Evolutionary conservation across 1,139 yeast genomes (phyloP).

Genomic region (Yamadazyma dushanensis): DNA sequence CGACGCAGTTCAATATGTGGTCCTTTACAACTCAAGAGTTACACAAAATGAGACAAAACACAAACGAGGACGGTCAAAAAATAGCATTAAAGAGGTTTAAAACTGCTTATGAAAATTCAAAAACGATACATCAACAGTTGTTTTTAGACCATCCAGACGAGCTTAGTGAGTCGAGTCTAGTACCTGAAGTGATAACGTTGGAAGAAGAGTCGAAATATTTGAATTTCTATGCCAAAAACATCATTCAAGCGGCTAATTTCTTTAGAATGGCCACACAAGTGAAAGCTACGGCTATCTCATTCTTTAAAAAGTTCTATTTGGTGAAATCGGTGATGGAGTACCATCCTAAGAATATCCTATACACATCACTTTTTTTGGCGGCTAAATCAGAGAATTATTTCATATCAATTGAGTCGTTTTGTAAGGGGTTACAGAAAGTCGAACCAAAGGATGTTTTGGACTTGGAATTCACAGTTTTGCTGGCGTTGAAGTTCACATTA

Average conservation of each 20-base stretch:
- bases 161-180: slow-evolving; percentile 27
- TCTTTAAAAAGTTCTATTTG: slow-evolving; percentile 78
- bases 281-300: slow-evolving; percentile 81
- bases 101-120: slow-evolving; percentile 24
- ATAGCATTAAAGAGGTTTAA: slow-evolving; percentile 40
- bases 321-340: slow-evolving; percentile 79
- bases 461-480: slow-evolving; percentile 75
- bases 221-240: slow-evolving; percentile 68
- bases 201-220: slow-evolving; percentile 74
- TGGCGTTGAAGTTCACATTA: slow-evolving; percentile 74
- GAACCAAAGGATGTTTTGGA: slow-evolving; percentile 68
- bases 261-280: slow-evolving; percentile 52
- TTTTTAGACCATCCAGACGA: slow-evolving; percentile 32
- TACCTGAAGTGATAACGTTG: slow-evolving; percentile 51
- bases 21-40: slow-evolving; percentile 67
- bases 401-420: slow-evolving; percentile 81
- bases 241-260: slow-evolving; percentile 52
- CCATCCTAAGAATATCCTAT: slow-evolving; percentile 81
- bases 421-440: slow-evolving; percentile 65
- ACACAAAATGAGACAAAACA: slow-evolving; percentile 40
- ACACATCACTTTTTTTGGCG: slow-evolving; percentile 86
- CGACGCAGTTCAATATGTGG: slow-evolving; percentile 85
- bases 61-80: slow-evolving; percentile 54
- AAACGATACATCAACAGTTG: slow-evolving; percentile 29
- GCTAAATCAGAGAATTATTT: slow-evolving; percentile 92